These are phyloP conservation scores for Tubosaeta sp. DNA, from an alignment of 768 basidiomycete species.

Conservation along the genomic window DNA sequence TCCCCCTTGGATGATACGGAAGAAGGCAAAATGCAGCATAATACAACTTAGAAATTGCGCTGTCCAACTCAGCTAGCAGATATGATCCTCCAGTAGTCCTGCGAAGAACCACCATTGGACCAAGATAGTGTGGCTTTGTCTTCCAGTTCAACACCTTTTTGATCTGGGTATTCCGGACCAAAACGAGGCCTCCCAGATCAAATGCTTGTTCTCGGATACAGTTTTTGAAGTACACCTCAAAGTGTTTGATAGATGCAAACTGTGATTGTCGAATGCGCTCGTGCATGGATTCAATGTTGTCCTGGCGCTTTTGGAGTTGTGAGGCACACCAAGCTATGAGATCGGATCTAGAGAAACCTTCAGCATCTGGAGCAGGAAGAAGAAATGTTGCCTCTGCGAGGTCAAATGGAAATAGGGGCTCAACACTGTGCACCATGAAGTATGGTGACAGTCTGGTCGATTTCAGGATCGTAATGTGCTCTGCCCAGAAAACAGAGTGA, in stretches of 20 bases:
- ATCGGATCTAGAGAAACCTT: neutral
- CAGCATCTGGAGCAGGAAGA: neutral
- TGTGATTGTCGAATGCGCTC: neutral
- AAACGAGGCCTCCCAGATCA: neutral
- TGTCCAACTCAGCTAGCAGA: neutral
- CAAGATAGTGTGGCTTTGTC: slow-evolving; percentile 5
- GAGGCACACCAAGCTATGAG: neutral
- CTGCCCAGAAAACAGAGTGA: neutral
- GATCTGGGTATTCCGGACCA: neutral
- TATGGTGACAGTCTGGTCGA: neutral
- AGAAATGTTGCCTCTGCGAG: slow-evolving; percentile 24
- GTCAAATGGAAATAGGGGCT: slow-evolving; percentile 29
- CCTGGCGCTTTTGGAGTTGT: neutral
- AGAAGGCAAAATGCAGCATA: neutral
- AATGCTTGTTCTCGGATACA: neutral
- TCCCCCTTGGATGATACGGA: neutral
- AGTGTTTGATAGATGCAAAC: neutral
- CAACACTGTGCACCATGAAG: slow-evolving; percentile 19
- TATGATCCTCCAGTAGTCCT: neutral
- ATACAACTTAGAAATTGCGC: neutral
- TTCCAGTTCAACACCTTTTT: slow-evolving; percentile 20
- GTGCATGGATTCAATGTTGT: neutral
- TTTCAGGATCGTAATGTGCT: neutral
- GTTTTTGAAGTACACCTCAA: neutral
- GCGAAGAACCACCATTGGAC: neutral